Conservation (phyloP, 306 rosid genomes). For the Begonia masoniana region DNA sequence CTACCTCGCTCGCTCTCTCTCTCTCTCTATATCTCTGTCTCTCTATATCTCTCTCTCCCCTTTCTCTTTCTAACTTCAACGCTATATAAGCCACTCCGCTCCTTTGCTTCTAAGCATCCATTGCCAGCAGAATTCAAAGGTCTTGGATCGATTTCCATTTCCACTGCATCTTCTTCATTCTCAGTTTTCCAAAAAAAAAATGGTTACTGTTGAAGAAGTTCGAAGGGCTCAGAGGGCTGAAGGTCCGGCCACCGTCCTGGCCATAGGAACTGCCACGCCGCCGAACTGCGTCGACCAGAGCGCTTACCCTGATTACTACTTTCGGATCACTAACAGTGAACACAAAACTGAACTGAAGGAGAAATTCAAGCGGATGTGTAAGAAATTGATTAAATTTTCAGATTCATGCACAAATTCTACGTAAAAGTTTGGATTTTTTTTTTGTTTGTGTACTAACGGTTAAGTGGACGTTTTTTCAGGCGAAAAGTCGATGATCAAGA, state of each 20-base stretch:
- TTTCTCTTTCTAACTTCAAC: too few species aligned
- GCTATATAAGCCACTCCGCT: too few species aligned
- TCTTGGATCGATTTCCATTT: too few species aligned
- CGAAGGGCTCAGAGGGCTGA: conserved; percentile 13
- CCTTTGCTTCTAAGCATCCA: too few species aligned
- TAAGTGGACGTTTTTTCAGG: conserved; percentile 18
- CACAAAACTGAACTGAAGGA: conserved; percentile 20
- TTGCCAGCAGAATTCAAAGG: too few species aligned
- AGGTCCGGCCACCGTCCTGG: conserved; percentile 18
- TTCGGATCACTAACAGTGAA: conserved; percentile 18
- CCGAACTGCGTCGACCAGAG: conserved; percentile 12
- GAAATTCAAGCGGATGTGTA: conserved; percentile 26
- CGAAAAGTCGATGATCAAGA: conserved; percentile 43
- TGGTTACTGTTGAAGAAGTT: conserved; percentile 14
- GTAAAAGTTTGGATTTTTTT: too few species aligned
- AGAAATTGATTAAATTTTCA: not conserved
- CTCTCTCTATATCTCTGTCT: too few species aligned
- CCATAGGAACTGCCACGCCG: conserved; percentile 24
- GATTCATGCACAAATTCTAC: not conserved
- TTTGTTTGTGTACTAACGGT: too few species aligned
- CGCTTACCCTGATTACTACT: conserved; percentile 19
- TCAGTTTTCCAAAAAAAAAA: not conserved
- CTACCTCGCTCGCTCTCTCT: too few species aligned
- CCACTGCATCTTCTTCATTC: too few species aligned
- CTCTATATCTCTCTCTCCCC: too few species aligned